A percentile compares a stretch with the other conserved stretches of the same genome.
Conservation (phyloP, 2,329 filamentous ascomycete species). For the Talaromyces sp. region DNA sequence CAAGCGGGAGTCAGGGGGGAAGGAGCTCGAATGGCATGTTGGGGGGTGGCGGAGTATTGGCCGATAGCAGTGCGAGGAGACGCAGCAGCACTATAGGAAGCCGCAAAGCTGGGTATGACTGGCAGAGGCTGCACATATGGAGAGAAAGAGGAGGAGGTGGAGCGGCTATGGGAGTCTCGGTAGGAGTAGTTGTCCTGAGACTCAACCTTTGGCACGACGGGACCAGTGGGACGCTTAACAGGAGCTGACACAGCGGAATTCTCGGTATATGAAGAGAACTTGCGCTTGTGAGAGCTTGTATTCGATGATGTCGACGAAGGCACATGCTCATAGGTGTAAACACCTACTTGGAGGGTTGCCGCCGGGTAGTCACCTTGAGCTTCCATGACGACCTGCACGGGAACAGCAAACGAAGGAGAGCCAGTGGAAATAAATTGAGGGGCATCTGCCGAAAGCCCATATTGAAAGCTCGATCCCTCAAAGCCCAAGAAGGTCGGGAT, state of each 20-base stretch:
- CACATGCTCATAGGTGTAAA: slow-evolving; percentile 62
- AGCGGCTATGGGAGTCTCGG: slow-evolving; percentile 31
- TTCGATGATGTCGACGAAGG: slow-evolving; percentile 40
- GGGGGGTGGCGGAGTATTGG: slow-evolving; percentile 47
- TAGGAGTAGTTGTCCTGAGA: slow-evolving; percentile 59
- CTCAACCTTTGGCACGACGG: slow-evolving; percentile 52
- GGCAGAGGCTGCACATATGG: slow-evolving; percentile 55
- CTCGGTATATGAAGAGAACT: slow-evolving; percentile 56
- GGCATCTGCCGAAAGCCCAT: slow-evolving; percentile 71
- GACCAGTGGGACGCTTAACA: slow-evolving; percentile 51
- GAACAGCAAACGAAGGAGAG: slow-evolving; percentile 58
- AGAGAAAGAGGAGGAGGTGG: slow-evolving; percentile 45
- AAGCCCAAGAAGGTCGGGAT: slow-evolving; percentile 64
- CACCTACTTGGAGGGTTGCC: slow-evolving; percentile 59
- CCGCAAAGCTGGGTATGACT: slow-evolving; percentile 43
- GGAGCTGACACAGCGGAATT: slow-evolving; percentile 50
- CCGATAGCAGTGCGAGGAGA: slow-evolving; percentile 46
- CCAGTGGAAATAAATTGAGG: slow-evolving; percentile 65
- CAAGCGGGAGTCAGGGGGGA: slow-evolving; percentile 53
- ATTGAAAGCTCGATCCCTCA: slow-evolving; percentile 65
- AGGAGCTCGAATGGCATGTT: slow-evolving; percentile 50
- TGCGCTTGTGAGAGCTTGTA: slow-evolving; percentile 58
- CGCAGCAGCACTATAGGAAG: slow-evolving; percentile 39
- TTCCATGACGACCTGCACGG: slow-evolving; percentile 63
- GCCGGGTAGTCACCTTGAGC: slow-evolving; percentile 56